A percentile compares a stretch with the other conserved stretches of the same genome.
phyloP scores from a whole-genome alignment of 345 rosid genomes.

The Brassica juncea region DNA sequence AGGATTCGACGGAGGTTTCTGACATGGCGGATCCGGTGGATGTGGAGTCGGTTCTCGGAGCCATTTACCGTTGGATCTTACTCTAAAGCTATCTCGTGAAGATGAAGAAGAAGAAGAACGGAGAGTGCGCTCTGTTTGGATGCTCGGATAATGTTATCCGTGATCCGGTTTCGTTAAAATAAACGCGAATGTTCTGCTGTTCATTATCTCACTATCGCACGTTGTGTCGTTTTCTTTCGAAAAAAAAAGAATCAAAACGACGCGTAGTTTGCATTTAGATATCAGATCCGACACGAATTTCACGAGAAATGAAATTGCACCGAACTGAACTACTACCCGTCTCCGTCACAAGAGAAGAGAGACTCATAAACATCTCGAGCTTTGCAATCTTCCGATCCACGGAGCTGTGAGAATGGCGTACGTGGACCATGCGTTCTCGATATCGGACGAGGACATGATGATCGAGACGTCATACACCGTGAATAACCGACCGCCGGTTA shows the following conservation, averaged over 20 bases:
- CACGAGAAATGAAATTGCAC: slow-evolving; percentile 34
- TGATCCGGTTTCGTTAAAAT: not conserved
- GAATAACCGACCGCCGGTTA: slow-evolving; percentile 80
- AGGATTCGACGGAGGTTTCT: slow-evolving; percentile 24
- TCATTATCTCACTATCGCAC: too few relatives aligned
- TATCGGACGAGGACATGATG: slow-evolving; percentile 91
- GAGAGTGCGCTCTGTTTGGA: slow-evolving; percentile 17
- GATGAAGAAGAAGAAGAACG: not conserved
- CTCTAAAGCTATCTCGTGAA: not conserved
- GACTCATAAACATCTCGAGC: slow-evolving; percentile 15
- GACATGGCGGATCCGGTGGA: slow-evolving; percentile 26
- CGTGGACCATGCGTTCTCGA: slow-evolving; percentile 96
- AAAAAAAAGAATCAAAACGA: slow-evolving; percentile 8
- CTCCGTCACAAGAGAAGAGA: slow-evolving; percentile 6
- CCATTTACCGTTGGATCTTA: slow-evolving; percentile 19
- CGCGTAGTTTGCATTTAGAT: slow-evolving; percentile 27
- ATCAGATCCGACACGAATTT: slow-evolving; percentile 5
- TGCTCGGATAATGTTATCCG: not conserved
- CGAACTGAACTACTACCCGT: not conserved
- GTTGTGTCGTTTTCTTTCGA: not conserved
- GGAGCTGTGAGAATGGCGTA: slow-evolving; percentile 65
- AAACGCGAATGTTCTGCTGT: not conserved
- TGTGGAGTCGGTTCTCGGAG: slow-evolving; percentile 45
- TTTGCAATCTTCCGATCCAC: slow-evolving; percentile 19
- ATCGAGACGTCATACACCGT: slow-evolving; percentile 62